Percentiles rank a stretch among this genome's conserved stretches.
phyloP scores from a whole-genome alignment of 1,284 basidiomycete genomes.

The Marasmius fiardii region DNA sequence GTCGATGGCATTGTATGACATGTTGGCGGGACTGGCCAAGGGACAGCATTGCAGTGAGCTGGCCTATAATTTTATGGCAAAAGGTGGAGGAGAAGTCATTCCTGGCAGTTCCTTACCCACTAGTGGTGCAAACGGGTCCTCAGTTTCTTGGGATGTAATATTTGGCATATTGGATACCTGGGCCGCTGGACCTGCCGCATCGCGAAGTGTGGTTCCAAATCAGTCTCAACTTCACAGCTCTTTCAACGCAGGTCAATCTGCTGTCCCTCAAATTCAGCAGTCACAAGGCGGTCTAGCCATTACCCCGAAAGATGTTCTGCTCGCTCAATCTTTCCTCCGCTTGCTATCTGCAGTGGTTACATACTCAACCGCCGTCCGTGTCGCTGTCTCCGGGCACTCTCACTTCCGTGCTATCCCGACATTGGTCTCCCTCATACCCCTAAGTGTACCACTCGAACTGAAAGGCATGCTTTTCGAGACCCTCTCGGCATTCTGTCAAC shows the following conservation, averaged over 20 bases:
- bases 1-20: constrained; percentile 81
- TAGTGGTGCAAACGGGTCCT: constrained; percentile 29
- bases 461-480: constrained; percentile 88
- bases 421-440: constrained; percentile 75
- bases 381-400: constrained; percentile 76
- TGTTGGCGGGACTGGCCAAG: constrained; percentile 82
- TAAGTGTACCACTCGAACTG: constrained; percentile 85
- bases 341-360: constrained; percentile 80
- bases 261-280: constrained; percentile 32
- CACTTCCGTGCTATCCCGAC: constrained; percentile 79
- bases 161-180: constrained; percentile 45
- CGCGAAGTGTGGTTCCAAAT: constrained; percentile 17
- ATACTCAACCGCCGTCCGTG: constrained; percentile 76
- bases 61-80: constrained; percentile 81
- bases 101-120: constrained; percentile 47
- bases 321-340: constrained; percentile 79
- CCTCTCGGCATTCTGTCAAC: constrained; percentile 80
- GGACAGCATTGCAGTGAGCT: constrained; percentile 83
- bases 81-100: constrained; percentile 61
- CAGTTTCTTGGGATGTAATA: constrained; percentile 43
- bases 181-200: constrained; percentile 29
- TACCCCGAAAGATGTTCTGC: constrained; percentile 71
- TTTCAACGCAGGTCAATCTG: constrained; percentile 7
- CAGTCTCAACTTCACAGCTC: constrained; percentile 5
- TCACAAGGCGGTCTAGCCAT: constrained; percentile 49